Evolutionary conservation across 2,329 filamentous ascomycete species (phyloP), one percentile per base, ranked within the genome.

Genomic region (Zymoseptoria crescenta): DNA sequence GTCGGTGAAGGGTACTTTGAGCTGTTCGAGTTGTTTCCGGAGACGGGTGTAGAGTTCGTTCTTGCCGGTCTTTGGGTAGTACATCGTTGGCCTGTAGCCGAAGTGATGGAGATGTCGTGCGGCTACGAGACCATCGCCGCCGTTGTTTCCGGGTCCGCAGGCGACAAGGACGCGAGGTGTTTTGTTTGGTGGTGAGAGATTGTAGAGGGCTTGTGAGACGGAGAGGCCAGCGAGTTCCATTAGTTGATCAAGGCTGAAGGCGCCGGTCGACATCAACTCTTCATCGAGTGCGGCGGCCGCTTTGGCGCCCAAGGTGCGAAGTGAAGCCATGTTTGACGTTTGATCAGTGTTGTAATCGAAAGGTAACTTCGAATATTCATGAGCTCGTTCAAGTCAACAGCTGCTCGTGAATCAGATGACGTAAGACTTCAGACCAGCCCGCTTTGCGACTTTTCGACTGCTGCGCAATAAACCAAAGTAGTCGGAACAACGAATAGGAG

Each of bases 171-270:
- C 77, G 29, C 87, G 83, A 54, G 81, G 84, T 7, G 92, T 90
- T 64, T 83, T 83, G 59, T 73, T 82, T 0, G 84, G 82, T 0
- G 93, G 92, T 64, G 96, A 92, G 2, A 96, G 82, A 58, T 84
- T 85, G 75, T 89, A 96, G 6, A 97, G 90, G 55, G 88, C 91
- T 79, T 97, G 91, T 10, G 93, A 93, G 27, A 97, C 91, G 0
- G 91, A 92, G 0, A 99, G 81, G 0, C 94, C 94, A 50, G 94
- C 94, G 7, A 99, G 79, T 73, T 97, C 94, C 94, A 99, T 97
- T 54, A 99, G 80, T 75, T 99, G 94, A 72, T 97, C 94, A 57
- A 99, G 83, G 9, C 91, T 96, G 76, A 96, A 99, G 8, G 89
- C 91, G 48, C 84, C 84, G 0, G 86, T 84, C 71, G 85, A 89